Base-by-base conservation (phyloP, 2,329 filamentous ascomycete genomes). In the Orbilia quercus region DNA sequence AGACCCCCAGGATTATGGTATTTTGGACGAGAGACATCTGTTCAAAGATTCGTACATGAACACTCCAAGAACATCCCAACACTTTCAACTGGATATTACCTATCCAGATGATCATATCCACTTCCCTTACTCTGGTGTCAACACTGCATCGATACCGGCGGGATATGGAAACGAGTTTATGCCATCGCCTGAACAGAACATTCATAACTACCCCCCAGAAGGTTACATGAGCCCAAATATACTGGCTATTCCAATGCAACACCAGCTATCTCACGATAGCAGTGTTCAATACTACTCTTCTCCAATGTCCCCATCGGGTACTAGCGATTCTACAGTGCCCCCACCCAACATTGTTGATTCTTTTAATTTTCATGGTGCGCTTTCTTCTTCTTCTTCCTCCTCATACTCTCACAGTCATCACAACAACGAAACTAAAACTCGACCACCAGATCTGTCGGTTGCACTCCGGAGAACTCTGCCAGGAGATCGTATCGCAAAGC, bases 321-420 rank as follows among this genome's bases (percentile, higher is more conserved):
- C 44, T 34, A 63, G 53, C 28, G 55, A 54, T 25, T 73, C 69
- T 28, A 38, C 63, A 42, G 44, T 54, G 22, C 47, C 60, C 42
- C 45, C 45, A 7, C 69, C 66, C 36, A 60, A 23, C 28, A 40
- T 64, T 34, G 44, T 50, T 51, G 67, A 72, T 25, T 36, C 54
- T 42, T 74, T 54, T 67, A 59, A 64, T 44, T 23, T 70, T 64
- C 48, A 57, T 57, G 76, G 67, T 48, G 76, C 75, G 59, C 63
- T 77, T 75, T 71, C 75, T 60, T 63, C 66, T 54, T 42, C 55
- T 48, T 70, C 62, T 59, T 60, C 62, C 16, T 70, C 62, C 53
- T 60, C 62, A 22, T 73, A 64, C 36, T 28, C 60, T 45, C 47
- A 50, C 28, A 25, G 51, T 28, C 60, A 60, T 14, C 42, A 50